Percentiles rank a stretch among this genome's conserved stretches.
phyloP scores from a whole-genome alignment of 169 alveolate genomes.

The Plasmodium gaboni region DNA sequence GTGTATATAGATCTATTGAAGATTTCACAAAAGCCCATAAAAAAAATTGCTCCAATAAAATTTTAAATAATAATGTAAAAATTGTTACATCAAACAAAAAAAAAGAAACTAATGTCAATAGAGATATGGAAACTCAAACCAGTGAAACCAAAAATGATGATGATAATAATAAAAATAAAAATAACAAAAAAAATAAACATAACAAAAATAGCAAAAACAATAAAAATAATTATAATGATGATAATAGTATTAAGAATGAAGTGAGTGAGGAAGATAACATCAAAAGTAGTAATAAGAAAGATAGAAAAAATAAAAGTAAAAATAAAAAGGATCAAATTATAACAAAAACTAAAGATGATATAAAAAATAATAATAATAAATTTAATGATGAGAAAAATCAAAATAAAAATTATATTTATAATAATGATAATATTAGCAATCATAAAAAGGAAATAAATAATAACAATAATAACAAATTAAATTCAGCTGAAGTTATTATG shows the following conservation, averaged over 20 bases:
- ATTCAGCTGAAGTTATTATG: constrained; percentile 60
- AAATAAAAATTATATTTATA: neutral
- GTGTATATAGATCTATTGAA: constrained; percentile 60
- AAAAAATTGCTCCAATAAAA: constrained; percentile 59
- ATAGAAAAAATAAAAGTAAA: neutral
- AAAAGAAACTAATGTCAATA: constrained; percentile 1
- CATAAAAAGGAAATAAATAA: neutral
- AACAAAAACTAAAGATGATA: neutral
- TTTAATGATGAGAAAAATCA: too few relatives aligned
- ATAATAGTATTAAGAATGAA: neutral
- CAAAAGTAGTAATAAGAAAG: neutral
- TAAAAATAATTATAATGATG: constrained; percentile 1
- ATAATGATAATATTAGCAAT: constrained; percentile 9
- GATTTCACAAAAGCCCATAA: constrained; percentile 63
- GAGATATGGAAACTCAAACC: neutral
- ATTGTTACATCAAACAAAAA: constrained; percentile 57
- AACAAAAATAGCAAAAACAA: neutral
- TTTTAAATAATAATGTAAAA: constrained; percentile 69
- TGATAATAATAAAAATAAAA: constrained; percentile 1
- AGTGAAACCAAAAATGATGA: neutral
- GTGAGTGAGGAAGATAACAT: neutral
- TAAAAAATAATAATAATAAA: neutral
- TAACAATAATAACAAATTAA: constrained; percentile 23
- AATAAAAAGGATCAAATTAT: neutral
- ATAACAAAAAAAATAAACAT: constrained; percentile 2